Conservation (phyloP, 1,284 basidiomycete species). For the Fistulinella cinereoalba region DNA sequence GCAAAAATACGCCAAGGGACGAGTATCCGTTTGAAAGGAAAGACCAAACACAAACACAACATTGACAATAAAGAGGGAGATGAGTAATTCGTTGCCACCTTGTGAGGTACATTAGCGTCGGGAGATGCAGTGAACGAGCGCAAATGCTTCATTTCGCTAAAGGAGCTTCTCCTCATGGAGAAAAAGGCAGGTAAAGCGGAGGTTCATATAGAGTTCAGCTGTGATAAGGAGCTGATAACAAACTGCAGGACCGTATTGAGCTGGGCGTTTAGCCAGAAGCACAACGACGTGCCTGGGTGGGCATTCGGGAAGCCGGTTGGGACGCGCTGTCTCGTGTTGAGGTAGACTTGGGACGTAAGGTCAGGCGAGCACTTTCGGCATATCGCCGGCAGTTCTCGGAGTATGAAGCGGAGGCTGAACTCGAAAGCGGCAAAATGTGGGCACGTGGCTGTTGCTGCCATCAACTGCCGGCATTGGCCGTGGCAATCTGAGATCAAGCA, state of each 20-base stretch:
- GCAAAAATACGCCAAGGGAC: background rate
- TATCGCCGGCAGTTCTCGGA: slow-evolving; percentile 18
- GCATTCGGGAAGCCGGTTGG: background rate
- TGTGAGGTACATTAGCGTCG: slow-evolving; percentile 22
- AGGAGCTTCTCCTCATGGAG: slow-evolving; percentile 10
- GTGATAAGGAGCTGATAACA: slow-evolving; percentile 27
- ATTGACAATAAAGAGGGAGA: slow-evolving; percentile 7
- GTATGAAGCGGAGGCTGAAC: slow-evolving; percentile 9
- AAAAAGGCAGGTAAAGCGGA: slow-evolving; percentile 25
- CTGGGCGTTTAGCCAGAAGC: background rate
- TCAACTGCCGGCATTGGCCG: slow-evolving; percentile 28
- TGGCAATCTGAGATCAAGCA: slow-evolving; percentile 30
- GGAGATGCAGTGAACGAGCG: slow-evolving; percentile 2
- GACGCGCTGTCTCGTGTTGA: background rate
- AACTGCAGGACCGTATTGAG: background rate
- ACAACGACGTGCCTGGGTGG: background rate
- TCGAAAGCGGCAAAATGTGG: slow-evolving; percentile 3
- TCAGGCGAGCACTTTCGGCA: slow-evolving; percentile 1
- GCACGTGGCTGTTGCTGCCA: slow-evolving; percentile 27
- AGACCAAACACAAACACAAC: slow-evolving; percentile 6
- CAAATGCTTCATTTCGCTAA: slow-evolving; percentile 29
- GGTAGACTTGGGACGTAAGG: slow-evolving; percentile 3
- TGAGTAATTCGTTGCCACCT: slow-evolving; percentile 28
- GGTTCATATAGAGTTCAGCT: slow-evolving; percentile 22
- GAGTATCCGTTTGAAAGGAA: background rate